Conservation (phyloP, 129 eudicot genomes). For the Ambrosia trifida region DNA sequence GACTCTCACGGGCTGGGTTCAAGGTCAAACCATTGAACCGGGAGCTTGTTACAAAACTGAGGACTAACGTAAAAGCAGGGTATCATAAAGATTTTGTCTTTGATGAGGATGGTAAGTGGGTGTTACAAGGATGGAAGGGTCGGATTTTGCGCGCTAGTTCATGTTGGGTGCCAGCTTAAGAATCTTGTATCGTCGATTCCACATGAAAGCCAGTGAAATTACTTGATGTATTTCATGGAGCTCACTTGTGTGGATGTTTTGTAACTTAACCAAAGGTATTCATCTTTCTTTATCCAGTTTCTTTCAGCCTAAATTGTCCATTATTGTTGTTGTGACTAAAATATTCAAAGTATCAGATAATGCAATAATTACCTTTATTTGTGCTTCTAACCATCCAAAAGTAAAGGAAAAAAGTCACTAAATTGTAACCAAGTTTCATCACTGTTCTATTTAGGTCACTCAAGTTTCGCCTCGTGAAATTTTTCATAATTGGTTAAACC, state of each 20-base stretch:
- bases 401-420: not conserved
- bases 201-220: conserved; percentile 6
- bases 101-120: conserved; percentile 20
- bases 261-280: conserved; percentile 2
- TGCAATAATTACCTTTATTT: not conserved
- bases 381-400: not conserved
- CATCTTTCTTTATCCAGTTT: not conserved
- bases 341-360: not conserved
- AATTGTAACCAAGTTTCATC: not conserved
- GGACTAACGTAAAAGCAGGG: not conserved
- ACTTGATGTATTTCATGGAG: not conserved
- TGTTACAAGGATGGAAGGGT: conserved; percentile 14
- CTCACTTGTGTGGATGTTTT: not conserved
- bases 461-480: not conserved
- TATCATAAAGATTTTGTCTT: conserved; percentile 17
- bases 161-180: conserved; percentile 15
- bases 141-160: conserved; percentile 16
- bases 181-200: not conserved
- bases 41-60: conserved; percentile 7
- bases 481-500: not conserved
- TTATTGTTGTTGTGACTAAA: not conserved
- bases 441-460: not conserved
- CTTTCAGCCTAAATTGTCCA: not conserved
- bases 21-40: conserved; percentile 7
- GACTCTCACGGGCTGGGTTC: conserved; percentile 9